These are phyloP conservation scores for Fusarium incarnatum DNA, from an alignment of 2,329 filamentous ascomycete genomes.

Conservation along the genomic window DNA sequence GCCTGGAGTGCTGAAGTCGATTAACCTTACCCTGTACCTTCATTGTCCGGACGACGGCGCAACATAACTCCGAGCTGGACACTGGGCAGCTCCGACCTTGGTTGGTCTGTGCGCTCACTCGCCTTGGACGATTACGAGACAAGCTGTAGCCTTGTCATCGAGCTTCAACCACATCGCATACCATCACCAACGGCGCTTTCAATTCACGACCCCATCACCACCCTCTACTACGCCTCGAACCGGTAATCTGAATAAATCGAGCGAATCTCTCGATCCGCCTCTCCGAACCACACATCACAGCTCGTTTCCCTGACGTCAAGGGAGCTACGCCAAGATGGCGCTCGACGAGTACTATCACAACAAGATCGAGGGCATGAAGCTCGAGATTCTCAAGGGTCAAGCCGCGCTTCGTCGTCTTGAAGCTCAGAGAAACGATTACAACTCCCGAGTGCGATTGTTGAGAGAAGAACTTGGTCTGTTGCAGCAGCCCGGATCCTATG, in stretches of 20 bases:
- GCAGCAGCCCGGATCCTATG: conserved; percentile 97
- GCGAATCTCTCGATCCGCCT: background rate
- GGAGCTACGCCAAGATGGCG: conserved; percentile 77
- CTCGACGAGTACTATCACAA: conserved; percentile 99
- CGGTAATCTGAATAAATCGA: conserved; percentile 2
- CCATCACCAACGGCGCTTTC: conserved; percentile 27
- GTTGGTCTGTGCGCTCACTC: conserved; percentile 41
- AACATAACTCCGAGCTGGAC: conserved; percentile 36
- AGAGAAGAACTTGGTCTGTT: conserved; percentile 95
- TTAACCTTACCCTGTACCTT: conserved; percentile 31
- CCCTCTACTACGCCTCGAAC: conserved; percentile 14
- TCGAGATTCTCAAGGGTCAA: conserved; percentile 99
- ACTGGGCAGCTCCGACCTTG: conserved; percentile 18
- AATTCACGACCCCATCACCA: conserved; percentile 33
- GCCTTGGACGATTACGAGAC: conserved; percentile 50
- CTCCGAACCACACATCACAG: conserved; percentile 11
- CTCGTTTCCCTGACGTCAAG: conserved; percentile 36
- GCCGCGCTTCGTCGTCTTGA: conserved; percentile 93
- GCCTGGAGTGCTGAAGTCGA: background rate
- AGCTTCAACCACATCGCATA: conserved; percentile 50
- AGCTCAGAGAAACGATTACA: conserved; percentile 99
- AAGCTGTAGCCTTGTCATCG: conserved; percentile 52
- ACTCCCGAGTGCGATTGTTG: conserved; percentile 93
- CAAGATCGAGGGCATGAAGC: conserved; percentile 99
- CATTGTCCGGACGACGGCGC: conserved; percentile 27